Base-by-base conservation (phyloP, 1,284 basidiomycete species). In the Ustilago bromivora region DNA sequence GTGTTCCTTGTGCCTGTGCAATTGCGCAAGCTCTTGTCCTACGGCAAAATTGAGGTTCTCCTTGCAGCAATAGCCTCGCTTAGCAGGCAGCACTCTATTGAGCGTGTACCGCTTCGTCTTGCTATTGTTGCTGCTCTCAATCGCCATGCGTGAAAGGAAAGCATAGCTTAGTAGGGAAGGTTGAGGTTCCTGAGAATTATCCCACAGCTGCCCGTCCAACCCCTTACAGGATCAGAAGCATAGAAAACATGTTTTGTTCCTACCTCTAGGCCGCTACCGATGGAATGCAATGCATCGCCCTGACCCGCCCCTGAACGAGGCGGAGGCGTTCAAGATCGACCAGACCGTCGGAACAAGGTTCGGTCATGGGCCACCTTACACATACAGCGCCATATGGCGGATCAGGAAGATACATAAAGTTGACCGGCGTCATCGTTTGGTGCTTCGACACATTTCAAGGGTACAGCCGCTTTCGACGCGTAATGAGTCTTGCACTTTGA, bases 241-340 rank as follows among this genome's bases (percentile, higher is more conserved):
- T 51, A 23, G 28, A 51, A 32, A 51, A 28, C 31, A 23, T 51
- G n/a, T 51, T 51, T 51, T 51, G 49, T 51, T 51, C 49, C 49
- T 51, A n/a, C 49, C 9, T 51, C 38, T 32, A 13, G 23, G 6
- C 28, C 23, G 4, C 9, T 19, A 4, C 49, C 49, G 43, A 46
- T 46, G n/a, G n/a, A 46, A 46, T 46, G 43, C 43, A 46, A 19
- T 11, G 43, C 43, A 46, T 7, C n/a, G 7, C n/a, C 17, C 11
- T 19, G 3, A 11, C n/a, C 15, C 7, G 6, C 3, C 43, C 43
- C 43, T 11, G 23, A 7, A 46, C 9, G n/a, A 46, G n/a, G 43
- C n/a, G 3, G 43, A 46, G 43, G 43, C 43, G 43, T 46, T 15
- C 8, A 46, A 19, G 43, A 46, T 46, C 19, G 43, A 46, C 43